Evolutionary conservation across 176 grass and related monocot genomes (phyloP).

Genomic region (Poa pratensis): DNA sequence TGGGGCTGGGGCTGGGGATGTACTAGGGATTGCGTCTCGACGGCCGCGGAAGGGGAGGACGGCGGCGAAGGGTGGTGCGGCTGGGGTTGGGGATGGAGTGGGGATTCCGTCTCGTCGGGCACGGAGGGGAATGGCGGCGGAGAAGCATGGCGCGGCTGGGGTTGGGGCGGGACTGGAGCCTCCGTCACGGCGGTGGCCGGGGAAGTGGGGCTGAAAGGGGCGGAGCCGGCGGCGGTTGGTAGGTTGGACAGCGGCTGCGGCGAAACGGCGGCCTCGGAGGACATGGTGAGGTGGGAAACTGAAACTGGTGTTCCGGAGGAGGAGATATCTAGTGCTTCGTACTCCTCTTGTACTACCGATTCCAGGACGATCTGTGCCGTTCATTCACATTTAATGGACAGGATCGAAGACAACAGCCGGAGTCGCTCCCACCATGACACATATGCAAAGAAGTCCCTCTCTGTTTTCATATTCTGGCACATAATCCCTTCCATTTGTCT

Average conservation of each 20-base stretch:
- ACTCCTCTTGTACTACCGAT: no score
- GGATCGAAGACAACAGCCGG: no score
- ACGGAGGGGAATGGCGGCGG: neutral
- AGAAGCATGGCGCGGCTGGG: neutral
- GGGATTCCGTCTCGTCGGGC: conserved; percentile 1
- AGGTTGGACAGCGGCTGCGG: conserved; percentile 48
- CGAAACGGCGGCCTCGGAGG: conserved; percentile 58
- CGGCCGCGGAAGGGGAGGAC: neutral
- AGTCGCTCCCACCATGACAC: no score
- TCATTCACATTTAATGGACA: no score
- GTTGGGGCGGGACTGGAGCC: neutral
- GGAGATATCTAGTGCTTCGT: no score
- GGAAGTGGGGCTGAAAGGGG: conserved; percentile 11
- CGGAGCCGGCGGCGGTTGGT: conserved; percentile 20
- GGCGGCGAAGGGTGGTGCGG: neutral
- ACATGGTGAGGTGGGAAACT: conserved; percentile 38
- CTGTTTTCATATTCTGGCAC: no score
- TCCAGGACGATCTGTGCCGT: no score
- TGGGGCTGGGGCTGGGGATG: neutral
- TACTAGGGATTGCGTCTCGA: neutral
- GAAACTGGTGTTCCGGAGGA: conserved; percentile 18
- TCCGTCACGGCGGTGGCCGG: neutral
- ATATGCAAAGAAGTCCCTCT: no score
- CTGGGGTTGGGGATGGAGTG: neutral
- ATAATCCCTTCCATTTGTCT: no score